phyloP scores from a whole-genome alignment of 371 early-diverging fungal genomes.

The Apophysomyces trapeziformis region DNA sequence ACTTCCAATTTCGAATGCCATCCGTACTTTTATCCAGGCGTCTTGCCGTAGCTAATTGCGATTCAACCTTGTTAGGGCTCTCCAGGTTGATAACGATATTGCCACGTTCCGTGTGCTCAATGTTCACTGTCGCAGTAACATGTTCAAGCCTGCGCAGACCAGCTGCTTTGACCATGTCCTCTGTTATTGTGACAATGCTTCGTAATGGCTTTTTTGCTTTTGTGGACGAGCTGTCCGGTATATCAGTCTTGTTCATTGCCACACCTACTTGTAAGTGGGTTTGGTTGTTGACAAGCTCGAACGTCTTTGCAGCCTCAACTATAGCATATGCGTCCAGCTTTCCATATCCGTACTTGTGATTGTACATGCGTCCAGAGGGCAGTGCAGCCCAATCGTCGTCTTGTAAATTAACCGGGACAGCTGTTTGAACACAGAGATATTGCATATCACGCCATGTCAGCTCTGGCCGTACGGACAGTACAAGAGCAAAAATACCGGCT shows the following conservation, averaged over 20 bases:
- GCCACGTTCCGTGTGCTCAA: conserved; percentile 81
- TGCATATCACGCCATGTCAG: conserved; percentile 94
- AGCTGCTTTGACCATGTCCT: conserved; percentile 46
- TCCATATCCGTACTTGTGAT: conserved; percentile 93
- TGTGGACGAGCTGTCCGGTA: conserved; percentile 57
- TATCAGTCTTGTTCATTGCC: conserved; percentile 46
- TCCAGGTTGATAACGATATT: conserved; percentile 78
- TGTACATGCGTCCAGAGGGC: conserved; percentile 71
- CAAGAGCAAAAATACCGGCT: conserved; percentile 93
- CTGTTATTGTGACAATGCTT: conserved; percentile 45
- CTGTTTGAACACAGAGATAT: conserved; percentile 79
- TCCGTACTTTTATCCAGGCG: conserved; percentile 61
- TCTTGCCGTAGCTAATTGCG: conserved; percentile 72
- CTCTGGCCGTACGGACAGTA: conserved; percentile 84
- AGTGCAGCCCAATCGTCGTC: conserved; percentile 69
- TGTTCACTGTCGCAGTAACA: conserved; percentile 83
- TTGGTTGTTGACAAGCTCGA: conserved; percentile 68
- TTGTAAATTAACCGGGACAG: conserved; percentile 69
- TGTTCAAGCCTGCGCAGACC: conserved; percentile 78
- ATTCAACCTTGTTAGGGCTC: conserved; percentile 72
- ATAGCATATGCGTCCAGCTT: conserved; percentile 84
- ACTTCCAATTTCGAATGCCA: conserved; percentile 95
- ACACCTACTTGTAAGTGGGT: conserved; percentile 52
- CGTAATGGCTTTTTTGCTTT: conserved; percentile 33
- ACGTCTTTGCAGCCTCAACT: conserved; percentile 79